These are phyloP conservation scores for Chalaropsis thielavioides DNA, from an alignment of 2,329 filamentous ascomycete genomes.

Conservation along the genomic window DNA sequence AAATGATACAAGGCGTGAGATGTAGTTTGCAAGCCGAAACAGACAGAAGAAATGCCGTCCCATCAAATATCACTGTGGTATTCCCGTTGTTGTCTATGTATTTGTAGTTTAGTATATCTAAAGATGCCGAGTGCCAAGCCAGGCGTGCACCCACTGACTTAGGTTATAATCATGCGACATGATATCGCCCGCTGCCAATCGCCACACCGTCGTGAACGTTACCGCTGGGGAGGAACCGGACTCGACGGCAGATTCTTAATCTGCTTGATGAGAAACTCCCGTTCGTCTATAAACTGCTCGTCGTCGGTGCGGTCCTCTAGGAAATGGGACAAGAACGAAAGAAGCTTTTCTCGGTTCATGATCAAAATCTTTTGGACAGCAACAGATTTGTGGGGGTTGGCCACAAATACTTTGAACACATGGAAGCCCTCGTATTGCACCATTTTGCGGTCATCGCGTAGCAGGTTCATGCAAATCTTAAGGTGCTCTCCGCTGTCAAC, in stretches of 20 bases:
- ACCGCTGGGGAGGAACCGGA: conserved; percentile 39
- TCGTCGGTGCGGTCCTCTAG: conserved; percentile 91
- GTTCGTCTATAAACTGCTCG: conserved; percentile 96
- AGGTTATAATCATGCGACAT: neutral
- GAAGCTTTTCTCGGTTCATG: conserved; percentile 84
- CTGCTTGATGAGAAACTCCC: conserved; percentile 91
- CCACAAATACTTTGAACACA: conserved; percentile 98
- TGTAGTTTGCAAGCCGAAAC: neutral
- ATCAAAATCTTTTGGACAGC: conserved; percentile 90
- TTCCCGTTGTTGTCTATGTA: neutral
- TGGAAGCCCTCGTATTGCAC: conserved; percentile 99
- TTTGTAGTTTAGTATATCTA: neutral
- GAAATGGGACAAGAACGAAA: conserved; percentile 81
- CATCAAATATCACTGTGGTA: neutral
- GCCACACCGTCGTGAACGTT: conserved; percentile 9
- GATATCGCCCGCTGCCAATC: neutral
- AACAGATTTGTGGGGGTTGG: conserved; percentile 95
- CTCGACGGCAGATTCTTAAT: conserved; percentile 55
- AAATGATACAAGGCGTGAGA: too few species aligned
- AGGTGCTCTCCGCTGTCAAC: conserved; percentile 90
- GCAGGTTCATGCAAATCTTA: conserved; percentile 95
- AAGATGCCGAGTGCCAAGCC: neutral
- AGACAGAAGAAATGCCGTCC: neutral
- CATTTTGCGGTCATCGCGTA: conserved; percentile 94
- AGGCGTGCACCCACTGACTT: neutral